A percentile compares a stretch with the other conserved stretches of the same genome.
Evolutionary conservation across 1,284 basidiomycete species (phyloP).

Genomic region (Marasmius sp.): DNA sequence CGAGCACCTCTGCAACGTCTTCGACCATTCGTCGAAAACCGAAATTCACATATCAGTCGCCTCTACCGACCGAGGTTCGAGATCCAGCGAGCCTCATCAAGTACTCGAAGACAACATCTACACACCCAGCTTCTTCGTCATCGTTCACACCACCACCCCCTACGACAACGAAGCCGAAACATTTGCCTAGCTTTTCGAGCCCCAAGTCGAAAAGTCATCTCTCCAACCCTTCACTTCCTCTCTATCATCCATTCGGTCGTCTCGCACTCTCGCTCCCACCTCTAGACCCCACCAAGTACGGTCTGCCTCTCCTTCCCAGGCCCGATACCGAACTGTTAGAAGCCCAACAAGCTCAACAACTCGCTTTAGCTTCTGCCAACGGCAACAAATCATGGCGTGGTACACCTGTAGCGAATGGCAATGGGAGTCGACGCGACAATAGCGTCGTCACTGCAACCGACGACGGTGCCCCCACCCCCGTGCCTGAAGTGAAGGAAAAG

Average conservation of each 20-base stretch:
- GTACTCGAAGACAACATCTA: conserved; percentile 12
- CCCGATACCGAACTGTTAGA: conserved; percentile 27
- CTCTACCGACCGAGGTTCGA: conserved; percentile 29
- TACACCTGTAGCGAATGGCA: conserved; percentile 22
- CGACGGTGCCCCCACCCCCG: neutral
- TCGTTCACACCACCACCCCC: conserved; percentile 12
- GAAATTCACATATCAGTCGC: conserved; percentile 51
- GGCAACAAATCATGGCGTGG: conserved; percentile 17
- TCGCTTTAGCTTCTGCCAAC: conserved; percentile 33
- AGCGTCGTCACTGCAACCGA: conserved; percentile 6
- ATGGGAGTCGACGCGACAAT: conserved; percentile 4
- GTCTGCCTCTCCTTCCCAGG: conserved; percentile 40
- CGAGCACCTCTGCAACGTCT: neutral
- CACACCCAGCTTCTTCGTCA: conserved; percentile 7
- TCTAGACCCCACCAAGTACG: conserved; percentile 57
- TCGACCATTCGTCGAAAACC: conserved; percentile 45
- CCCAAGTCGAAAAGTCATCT: conserved; percentile 25
- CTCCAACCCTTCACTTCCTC: conserved; percentile 49
- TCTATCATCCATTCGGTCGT: conserved; percentile 68
- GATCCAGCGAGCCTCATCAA: neutral
- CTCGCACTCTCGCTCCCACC: conserved; percentile 67
- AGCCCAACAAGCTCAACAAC: conserved; percentile 30
- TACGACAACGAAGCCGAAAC: conserved; percentile 10
- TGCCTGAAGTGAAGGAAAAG: conserved; percentile 6
- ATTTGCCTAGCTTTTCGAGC: conserved; percentile 16